These are phyloP conservation scores for Schoenoplectus triqueter DNA, from an alignment of 202 grass and related monocot species.

Conservation along the genomic window DNA sequence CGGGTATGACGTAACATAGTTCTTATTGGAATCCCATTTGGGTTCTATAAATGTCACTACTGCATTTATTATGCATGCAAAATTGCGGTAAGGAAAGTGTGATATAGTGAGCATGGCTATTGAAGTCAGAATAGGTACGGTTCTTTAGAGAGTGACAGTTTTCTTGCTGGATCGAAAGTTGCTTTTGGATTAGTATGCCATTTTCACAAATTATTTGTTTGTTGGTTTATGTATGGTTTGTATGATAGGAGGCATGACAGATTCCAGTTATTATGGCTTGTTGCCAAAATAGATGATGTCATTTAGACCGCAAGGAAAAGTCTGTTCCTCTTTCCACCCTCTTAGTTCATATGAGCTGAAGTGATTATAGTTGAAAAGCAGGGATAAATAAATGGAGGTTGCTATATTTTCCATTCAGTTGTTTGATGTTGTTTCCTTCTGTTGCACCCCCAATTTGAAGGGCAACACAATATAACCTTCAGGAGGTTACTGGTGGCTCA, in stretches of 20 bases:
- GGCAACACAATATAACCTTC: no score
- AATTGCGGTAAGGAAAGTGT: neutral
- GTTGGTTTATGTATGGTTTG: neutral
- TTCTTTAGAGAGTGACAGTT: neutral
- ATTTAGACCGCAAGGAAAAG: neutral
- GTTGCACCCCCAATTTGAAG: no score
- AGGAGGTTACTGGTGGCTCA: no score
- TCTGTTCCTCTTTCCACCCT: neutral
- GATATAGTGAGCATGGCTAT: neutral
- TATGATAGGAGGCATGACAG: conserved; percentile 11
- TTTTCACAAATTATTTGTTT: neutral
- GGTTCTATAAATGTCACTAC: neutral
- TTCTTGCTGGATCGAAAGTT: neutral
- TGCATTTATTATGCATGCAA: conserved; percentile 10
- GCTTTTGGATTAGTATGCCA: neutral
- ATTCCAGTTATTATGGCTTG: neutral
- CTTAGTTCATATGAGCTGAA: neutral
- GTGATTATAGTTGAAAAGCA: neutral
- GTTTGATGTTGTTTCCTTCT: neutral
- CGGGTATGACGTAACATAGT: neutral
- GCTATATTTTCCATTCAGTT: neutral
- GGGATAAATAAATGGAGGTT: neutral
- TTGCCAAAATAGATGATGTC: neutral
- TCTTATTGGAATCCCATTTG: neutral
- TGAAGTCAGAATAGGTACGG: neutral